Base-by-base conservation (phyloP, 1,284 basidiomycete genomes). In the Moesziomyces globuligerus region DNA sequence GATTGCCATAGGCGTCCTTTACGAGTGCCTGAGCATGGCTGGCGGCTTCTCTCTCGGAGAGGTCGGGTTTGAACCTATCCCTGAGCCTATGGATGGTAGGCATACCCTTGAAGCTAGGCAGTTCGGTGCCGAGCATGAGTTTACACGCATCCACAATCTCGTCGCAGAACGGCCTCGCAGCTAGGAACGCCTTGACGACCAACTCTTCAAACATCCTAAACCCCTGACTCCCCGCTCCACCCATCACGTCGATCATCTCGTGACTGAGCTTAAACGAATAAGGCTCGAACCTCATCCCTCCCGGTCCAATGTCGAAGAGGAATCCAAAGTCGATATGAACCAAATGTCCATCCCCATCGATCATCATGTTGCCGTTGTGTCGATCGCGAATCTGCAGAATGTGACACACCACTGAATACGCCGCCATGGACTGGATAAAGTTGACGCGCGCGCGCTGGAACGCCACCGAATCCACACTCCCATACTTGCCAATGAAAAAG, bases 361-460 rank as follows among this genome's bases (percentile, higher is more conserved):
- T 95, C 94, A 98, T 96, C 79, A 98, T 98, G 83, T 98, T 98
- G 20, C 95, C 95, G 80, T 98, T 98, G 83, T 98, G 95, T 34
- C 95, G 86, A 83, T 98, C 96, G 84, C 96, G 95, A 84, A 98
- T 93, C 83, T 98, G 95, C 37, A 98, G 84, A 67, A 98, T 93
- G 83, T 97, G 98, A 83, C 95, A 98, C 11, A 93, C 92, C n/a
- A 98, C 90, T 32, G 94, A 97, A 84, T 99, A 99, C 18, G 94
- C 96, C 1, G 96, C 96, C 96, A 98, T 98, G 1, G 93, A 95
- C 81, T 96, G 93, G 70, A 99, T 93, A 81, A 99, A 99, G 84
- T 97, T 97, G 71, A 93, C 86, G 25, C 95, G 89, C 42, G 96
- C 96, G 70, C 88, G 88, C 82, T 98, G 95, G 86, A 98, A 99